phyloP scores from a whole-genome alignment of 2,329 filamentous ascomycete species.

The Berkeleyomyces rouxiae region DNA sequence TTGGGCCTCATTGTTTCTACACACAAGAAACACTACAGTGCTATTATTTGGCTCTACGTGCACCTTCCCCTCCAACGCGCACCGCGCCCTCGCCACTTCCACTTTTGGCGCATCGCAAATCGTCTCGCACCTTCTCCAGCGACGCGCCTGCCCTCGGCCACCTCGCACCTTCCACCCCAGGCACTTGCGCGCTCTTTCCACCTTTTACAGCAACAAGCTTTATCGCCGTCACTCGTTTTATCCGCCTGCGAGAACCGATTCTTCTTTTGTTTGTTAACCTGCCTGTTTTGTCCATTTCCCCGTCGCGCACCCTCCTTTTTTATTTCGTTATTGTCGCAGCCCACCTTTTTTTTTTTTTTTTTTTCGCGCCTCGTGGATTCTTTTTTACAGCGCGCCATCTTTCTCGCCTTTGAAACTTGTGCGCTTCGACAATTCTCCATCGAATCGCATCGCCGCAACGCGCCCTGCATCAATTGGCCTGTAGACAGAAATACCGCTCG shows the following conservation, averaged over 20 bases:
- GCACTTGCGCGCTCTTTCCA: neutral
- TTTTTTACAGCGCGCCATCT: conserved; percentile 1
- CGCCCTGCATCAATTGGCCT: conserved; percentile 1
- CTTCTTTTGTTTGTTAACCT: conserved; percentile 2
- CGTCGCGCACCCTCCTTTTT: neutral
- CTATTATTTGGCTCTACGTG: neutral
- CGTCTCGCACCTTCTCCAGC: neutral
- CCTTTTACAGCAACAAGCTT: neutral
- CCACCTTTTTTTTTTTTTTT: neutral
- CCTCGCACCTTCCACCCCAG: neutral
- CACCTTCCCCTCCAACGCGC: neutral
- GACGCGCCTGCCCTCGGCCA: neutral
- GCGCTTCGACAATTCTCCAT: neutral
- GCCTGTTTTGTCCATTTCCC: neutral
- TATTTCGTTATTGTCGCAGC: neutral
- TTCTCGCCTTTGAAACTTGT: neutral
- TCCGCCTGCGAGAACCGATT: neutral
- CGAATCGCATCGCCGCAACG: neutral
- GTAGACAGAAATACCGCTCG: neutral
- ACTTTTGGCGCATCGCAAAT: conserved; percentile 1
- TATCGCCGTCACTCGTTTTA: neutral
- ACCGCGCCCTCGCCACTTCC: neutral
- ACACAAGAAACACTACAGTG: too few species aligned
- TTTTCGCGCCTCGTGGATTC: neutral
- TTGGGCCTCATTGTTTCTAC: neutral